Conservation (phyloP, 257 asterid species). For the Agastache rugosa region DNA sequence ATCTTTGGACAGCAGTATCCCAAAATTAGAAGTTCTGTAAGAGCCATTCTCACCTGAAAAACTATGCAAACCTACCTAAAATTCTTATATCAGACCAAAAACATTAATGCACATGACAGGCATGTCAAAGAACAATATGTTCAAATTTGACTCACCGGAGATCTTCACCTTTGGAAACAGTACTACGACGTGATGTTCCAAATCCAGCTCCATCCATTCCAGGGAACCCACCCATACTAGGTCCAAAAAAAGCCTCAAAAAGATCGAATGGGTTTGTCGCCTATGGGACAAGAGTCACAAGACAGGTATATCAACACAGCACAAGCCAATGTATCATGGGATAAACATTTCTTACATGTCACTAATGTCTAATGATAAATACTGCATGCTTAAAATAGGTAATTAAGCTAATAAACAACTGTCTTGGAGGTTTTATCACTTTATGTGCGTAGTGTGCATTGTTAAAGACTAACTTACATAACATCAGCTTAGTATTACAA, state of each 20-base stretch:
- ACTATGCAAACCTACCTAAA: slow-evolving; percentile 31
- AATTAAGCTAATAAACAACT: slow-evolving; percentile 19
- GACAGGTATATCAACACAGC: slow-evolving; percentile 31
- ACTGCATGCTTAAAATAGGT: slow-evolving; percentile 21
- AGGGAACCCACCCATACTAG: slow-evolving; percentile 82
- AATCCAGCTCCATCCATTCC: slow-evolving; percentile 86
- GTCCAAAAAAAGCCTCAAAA: slow-evolving; percentile 97
- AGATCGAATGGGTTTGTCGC: slow-evolving; percentile 97
- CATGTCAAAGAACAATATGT: slow-evolving; percentile 27
- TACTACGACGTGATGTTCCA: slow-evolving; percentile 80
- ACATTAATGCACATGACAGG: slow-evolving; percentile 17
- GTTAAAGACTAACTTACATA: not conserved
- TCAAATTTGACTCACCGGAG: slow-evolving; percentile 76
- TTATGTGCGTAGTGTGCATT: not conserved
- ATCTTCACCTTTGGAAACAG: slow-evolving; percentile 95
- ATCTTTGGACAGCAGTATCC: slow-evolving; percentile 20
- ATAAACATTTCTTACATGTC: slow-evolving; percentile 9
- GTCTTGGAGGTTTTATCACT: slow-evolving; percentile 1
- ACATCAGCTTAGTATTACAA: slow-evolving; percentile 17
- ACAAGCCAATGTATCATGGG: slow-evolving; percentile 8
- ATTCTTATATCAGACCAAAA: slow-evolving; percentile 17
- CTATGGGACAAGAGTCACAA: slow-evolving; percentile 44
- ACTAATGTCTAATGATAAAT: slow-evolving; percentile 11
- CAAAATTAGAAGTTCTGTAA: slow-evolving; percentile 14
- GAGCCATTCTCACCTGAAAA: slow-evolving; percentile 33